Evolutionary conservation across 2,329 filamentous ascomycete species (phyloP).

Genomic region (Colletotrichum sp.): DNA sequence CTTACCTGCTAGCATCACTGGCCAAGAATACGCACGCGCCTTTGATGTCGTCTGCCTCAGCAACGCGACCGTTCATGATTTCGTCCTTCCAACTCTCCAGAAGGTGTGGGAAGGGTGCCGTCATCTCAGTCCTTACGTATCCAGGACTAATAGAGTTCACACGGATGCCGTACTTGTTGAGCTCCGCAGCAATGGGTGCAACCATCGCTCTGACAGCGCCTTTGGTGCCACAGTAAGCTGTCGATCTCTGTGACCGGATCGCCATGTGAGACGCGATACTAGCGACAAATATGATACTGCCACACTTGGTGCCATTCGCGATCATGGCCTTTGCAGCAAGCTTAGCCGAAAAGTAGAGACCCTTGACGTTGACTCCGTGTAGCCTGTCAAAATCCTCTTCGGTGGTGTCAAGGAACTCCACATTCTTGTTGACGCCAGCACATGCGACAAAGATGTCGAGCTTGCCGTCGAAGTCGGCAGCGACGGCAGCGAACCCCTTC

Average conservation of each 20-base stretch:
- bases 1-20: constrained; percentile 50
- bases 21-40: constrained; percentile 53
- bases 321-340: constrained; percentile 56
- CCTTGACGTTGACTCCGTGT: constrained; percentile 4
- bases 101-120: constrained; percentile 46
- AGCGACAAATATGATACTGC: constrained; percentile 58
- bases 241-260: constrained; percentile 51
- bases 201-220: constrained; percentile 19
- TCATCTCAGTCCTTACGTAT: constrained; percentile 22
- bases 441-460: constrained; percentile 40
- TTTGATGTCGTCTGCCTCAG: constrained; percentile 54
- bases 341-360: constrained; percentile 46
- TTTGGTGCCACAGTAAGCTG: constrained; percentile 25
- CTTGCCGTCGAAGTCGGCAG: constrained; percentile 29
- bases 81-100: constrained; percentile 53
- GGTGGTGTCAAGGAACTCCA: constrained; percentile 5
- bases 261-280: constrained; percentile 59
- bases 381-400: constrained; percentile 11
- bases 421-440: constrained; percentile 34
- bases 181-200: constrained; percentile 14
- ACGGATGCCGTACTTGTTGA: not conserved
- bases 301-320: constrained; percentile 50
- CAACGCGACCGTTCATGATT: constrained; percentile 51
- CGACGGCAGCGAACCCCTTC: not conserved
- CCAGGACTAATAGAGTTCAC: constrained; percentile 22